These are phyloP conservation scores for Aspergillus incahuasiensis DNA, from an alignment of 495 filamentous ascomycete species.

Conservation along the genomic window DNA sequence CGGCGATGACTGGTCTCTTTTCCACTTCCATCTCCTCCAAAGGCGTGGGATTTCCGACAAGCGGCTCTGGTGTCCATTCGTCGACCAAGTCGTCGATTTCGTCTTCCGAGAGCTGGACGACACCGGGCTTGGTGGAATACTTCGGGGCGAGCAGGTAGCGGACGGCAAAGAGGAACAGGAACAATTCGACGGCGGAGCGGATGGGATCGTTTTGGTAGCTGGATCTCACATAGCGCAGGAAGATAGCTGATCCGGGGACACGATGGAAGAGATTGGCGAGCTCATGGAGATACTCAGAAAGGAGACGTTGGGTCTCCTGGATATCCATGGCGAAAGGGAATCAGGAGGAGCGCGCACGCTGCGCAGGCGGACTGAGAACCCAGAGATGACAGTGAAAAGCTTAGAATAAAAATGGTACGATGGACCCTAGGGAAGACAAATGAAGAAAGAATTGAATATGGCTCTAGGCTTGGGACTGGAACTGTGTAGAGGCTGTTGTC, in stretches of 20 bases:
- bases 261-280: slow-evolving; percentile 73
- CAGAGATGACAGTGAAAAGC: background rate
- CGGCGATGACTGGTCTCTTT: slow-evolving; percentile 78
- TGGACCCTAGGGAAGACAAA: background rate
- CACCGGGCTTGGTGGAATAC: slow-evolving; percentile 85
- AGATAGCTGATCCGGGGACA: slow-evolving; percentile 87
- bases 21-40: slow-evolving; percentile 81
- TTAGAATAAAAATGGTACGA: slow-evolving; percentile 7
- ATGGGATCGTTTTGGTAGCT: slow-evolving; percentile 98
- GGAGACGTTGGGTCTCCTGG: slow-evolving; percentile 68
- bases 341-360: slow-evolving; percentile 17
- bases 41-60: slow-evolving; percentile 65
- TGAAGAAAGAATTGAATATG: background rate
- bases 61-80: slow-evolving; percentile 92
- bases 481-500: background rate
- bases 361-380: slow-evolving; percentile 1
- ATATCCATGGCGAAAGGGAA: slow-evolving; percentile 61
- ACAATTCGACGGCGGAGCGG: slow-evolving; percentile 85
- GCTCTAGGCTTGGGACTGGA: background rate
- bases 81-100: slow-evolving; percentile 97
- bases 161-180: slow-evolving; percentile 93
- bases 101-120: slow-evolving; percentile 84
- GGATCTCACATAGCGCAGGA: slow-evolving; percentile 89
- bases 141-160: slow-evolving; percentile 86
- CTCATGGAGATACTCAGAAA: slow-evolving; percentile 61